phyloP scores from a whole-genome alignment of 2,329 filamentous ascomycete genomes.

The Sporothrix luriei region DNA sequence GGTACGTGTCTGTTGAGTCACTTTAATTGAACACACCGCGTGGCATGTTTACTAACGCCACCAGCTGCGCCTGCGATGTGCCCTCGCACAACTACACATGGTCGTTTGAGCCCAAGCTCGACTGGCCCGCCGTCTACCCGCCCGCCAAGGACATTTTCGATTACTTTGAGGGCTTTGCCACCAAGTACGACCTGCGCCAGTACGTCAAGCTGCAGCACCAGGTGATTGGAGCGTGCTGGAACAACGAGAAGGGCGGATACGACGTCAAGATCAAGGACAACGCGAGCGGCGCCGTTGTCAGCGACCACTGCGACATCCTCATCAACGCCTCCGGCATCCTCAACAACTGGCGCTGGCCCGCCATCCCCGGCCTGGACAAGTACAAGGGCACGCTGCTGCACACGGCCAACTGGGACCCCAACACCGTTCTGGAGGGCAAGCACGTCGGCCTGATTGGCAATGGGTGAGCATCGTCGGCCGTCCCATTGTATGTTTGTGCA shows the following conservation, averaged over 20 bases:
- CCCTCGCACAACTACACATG: slow-evolving; percentile 55
- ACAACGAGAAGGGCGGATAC: slow-evolving; percentile 48
- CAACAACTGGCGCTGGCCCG: slow-evolving; percentile 39
- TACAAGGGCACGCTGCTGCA: slow-evolving; percentile 42
- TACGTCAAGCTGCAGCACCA: slow-evolving; percentile 50
- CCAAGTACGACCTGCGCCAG: slow-evolving; percentile 44
- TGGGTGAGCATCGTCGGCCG: slow-evolving; percentile 33
- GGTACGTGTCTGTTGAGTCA: slow-evolving; percentile 37
- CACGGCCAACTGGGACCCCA: slow-evolving; percentile 39
- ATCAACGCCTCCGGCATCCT: slow-evolving; percentile 37
- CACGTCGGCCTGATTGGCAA: slow-evolving; percentile 42
- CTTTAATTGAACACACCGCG: too few relatives aligned
- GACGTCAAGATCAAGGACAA: slow-evolving; percentile 42
- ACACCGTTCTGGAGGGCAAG: slow-evolving; percentile 37
- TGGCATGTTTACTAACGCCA: neutral
- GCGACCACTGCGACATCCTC: slow-evolving; percentile 35
- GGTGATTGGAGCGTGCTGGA: slow-evolving; percentile 50
- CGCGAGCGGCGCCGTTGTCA: slow-evolving; percentile 36
- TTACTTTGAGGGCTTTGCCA: slow-evolving; percentile 44
- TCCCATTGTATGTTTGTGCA: slow-evolving; percentile 30
- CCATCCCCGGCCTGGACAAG: slow-evolving; percentile 43
- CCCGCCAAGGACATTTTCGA: slow-evolving; percentile 36
- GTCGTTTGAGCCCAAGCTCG: slow-evolving; percentile 37
- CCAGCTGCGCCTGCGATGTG: slow-evolving; percentile 52
- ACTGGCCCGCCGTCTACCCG: slow-evolving; percentile 43